Evolutionary conservation across 2,329 filamentous ascomycete genomes (phyloP), one percentile per base, ranked within the genome.

Genomic region (Lachnellula subtilissima): DNA sequence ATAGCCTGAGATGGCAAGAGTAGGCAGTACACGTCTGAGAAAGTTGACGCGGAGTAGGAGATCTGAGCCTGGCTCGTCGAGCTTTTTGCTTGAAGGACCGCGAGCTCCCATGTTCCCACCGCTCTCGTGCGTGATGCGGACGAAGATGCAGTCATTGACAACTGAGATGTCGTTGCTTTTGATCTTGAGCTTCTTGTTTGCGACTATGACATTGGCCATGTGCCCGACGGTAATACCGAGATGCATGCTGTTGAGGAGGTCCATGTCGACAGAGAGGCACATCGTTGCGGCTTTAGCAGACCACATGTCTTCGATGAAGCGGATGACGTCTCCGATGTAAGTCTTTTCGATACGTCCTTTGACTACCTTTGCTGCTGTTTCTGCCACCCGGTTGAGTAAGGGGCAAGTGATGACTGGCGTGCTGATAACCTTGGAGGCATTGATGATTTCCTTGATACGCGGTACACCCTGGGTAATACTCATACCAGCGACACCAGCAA

Each of bases 391-490:
- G 68, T 91, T 94, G 61, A 90, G 81, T 5, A 97, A 78, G 4
- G 89, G 87, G 67, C 94, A 97, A 5, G 83, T 85, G 64, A 99
- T 96, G 69, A 99, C 88, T 0, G 94, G 94, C 0, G 94, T 99
- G 71, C 89, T 95, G 73, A 99, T 99, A 50, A 79, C 78, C 71
- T 91, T 96, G 8, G 91, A 96, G 5, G 94, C 94, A 74, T 99
- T 99, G 84, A 99, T 99, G 64, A 99, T 99, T 79, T 99, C 94
- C 76, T 99, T 99, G 78, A 99, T 99, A 86, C 94, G 93, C 1
- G 94, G 94, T 6, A 99, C 94, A 89, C 94, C 94, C 70, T 97
- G 91, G 0, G 94, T 99, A 70, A 99, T 96, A 81, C 91, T 96
- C 94, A 99, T 97, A 72, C 93, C 93, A 45, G 94, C 94, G 61